Percentiles rank a stretch among this genome's conserved stretches.
phyloP scores from a whole-genome alignment of 192 early-diverging fungal genomes.

The Coemansia sp. region DNA sequence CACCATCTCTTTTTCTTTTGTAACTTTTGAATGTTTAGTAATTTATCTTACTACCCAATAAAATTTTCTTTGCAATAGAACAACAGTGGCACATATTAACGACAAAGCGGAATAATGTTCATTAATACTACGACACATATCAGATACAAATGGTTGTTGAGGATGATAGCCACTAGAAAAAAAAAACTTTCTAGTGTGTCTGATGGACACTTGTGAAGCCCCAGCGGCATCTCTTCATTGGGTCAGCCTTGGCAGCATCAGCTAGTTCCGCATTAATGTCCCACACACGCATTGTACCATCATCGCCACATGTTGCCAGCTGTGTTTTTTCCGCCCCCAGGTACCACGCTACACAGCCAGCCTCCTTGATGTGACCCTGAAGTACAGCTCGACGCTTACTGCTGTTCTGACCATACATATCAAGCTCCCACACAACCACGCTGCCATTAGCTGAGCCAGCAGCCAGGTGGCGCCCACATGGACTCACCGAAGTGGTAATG shows the following conservation, averaged over 20 bases:
- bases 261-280: slow-evolving; percentile 39
- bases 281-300: slow-evolving; percentile 77
- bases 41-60: no score
- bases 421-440: slow-evolving; percentile 75
- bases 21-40: no score
- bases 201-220: slow-evolving; percentile 28
- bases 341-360: slow-evolving; percentile 78
- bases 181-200: neutral
- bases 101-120: no score
- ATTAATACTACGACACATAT: no score
- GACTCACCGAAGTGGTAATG: slow-evolving; percentile 67
- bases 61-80: no score
- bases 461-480: slow-evolving; percentile 72
- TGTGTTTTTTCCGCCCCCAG: slow-evolving; percentile 50
- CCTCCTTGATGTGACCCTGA: slow-evolving; percentile 67
- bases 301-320: slow-evolving; percentile 80
- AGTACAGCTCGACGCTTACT: slow-evolving; percentile 51
- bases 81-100: no score
- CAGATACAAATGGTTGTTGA: neutral
- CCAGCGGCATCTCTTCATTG: slow-evolving; percentile 34
- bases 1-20: no score
- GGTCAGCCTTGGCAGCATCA: slow-evolving; percentile 21
- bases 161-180: neutral
- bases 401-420: slow-evolving; percentile 41
- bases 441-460: slow-evolving; percentile 68